Base-by-base conservation (phyloP, 176 grass and related monocot genomes). In the Avena eriantha region DNA sequence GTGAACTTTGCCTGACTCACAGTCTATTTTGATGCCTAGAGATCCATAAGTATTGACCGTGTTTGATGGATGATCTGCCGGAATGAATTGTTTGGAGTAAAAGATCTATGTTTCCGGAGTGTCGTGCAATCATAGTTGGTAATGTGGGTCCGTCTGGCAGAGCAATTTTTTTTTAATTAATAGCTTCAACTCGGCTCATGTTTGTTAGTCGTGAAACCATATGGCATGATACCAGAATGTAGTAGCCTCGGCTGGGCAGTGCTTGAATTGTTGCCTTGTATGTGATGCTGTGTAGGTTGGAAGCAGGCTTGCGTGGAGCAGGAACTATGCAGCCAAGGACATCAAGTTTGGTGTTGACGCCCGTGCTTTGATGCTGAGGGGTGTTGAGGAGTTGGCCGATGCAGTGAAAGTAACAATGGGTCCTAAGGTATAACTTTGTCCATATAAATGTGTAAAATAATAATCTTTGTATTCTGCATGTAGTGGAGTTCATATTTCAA, bases 391-490 rank as follows among this genome's bases (percentile, higher is more conserved):
- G 61, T 85, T 98, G 73, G 96, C 93, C 7, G 96, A 98, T 91
- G 96, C 96, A 3, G 96, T 98, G 3, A 98, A 92, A 92, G 93
- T 98, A 39, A 98, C 96, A 15, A 96, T 98, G 96, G 93, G 96
- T 66, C 96, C 96, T n/a, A 98, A 98, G 92, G 96, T 98, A 91
- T 88, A 19, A 35, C 39, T 47, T 21, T 29, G 2, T 68, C 26
- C 1, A 60, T 61, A 45, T 36, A 50, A 26, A 68, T 75, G 33
- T 23, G 6, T 0, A 21, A 39, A 26, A 76, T 24, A 26, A 9
- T 34, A 13, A 19, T 61, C 36, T 83, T 21, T 14, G 16, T 45
- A 82, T 15, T 29, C 3, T 45, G 12, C 54, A 43, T 78, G 41
- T 33, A 34, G 1, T 76, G 3, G 10, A 58, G 48, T 59, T 10